phyloP scores from a whole-genome alignment of 2,329 filamentous ascomycete species.

The Fusarium sp. region DNA sequence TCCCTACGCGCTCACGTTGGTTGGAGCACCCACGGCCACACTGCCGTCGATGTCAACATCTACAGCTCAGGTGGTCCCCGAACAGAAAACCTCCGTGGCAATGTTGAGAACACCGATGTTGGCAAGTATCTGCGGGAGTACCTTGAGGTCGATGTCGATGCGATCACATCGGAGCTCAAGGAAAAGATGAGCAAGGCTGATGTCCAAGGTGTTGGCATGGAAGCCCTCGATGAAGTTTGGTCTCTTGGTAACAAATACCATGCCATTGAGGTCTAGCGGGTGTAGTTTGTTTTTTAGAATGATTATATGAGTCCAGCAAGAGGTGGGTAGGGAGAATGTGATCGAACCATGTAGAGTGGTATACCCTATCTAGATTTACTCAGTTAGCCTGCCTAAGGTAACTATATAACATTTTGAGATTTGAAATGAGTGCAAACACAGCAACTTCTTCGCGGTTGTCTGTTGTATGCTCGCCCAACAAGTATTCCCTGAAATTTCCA shows the following conservation, averaged over 20 bases:
- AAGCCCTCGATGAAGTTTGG: constrained; percentile 36
- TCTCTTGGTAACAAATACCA: constrained; percentile 27
- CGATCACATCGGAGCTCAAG: constrained; percentile 80
- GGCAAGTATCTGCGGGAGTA: constrained; percentile 85
- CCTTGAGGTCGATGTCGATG: constrained; percentile 81
- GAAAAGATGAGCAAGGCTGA: constrained; percentile 58
- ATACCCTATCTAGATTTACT: not conserved
- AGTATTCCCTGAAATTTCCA: not conserved
- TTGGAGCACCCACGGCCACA: constrained; percentile 95
- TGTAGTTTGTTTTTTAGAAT: not conserved
- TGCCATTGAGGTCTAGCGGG: constrained; percentile 10
- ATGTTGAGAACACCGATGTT: constrained; percentile 95
- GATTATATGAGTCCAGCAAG: constrained; percentile 2
- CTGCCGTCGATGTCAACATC: constrained; percentile 95
- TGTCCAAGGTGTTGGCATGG: constrained; percentile 21
- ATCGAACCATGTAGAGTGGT: not conserved
- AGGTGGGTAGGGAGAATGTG: constrained; percentile 2
- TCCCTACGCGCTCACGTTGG: constrained; percentile 89
- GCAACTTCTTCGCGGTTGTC: not conserved
- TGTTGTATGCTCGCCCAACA: not conserved
- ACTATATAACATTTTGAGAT: not conserved
- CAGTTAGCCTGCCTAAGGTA: not conserved
- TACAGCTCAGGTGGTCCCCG: constrained; percentile 81
- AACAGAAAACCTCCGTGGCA: constrained; percentile 77
- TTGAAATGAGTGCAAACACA: not conserved